Conservation (phyloP, 2,329 filamentous ascomycete species). For the Diaporthe aspalathi region DNA sequence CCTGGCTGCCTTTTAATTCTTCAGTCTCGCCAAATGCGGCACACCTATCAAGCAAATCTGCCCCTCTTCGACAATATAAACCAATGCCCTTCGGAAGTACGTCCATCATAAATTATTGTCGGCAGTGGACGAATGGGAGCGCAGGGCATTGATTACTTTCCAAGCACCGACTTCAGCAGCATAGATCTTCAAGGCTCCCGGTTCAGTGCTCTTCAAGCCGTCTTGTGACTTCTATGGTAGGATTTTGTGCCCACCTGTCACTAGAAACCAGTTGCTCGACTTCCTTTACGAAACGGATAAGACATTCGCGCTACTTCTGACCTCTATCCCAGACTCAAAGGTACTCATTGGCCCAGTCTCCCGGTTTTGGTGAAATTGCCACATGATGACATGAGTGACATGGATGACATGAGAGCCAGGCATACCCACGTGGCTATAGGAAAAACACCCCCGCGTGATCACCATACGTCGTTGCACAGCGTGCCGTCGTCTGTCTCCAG, state of each 20-base stretch:
- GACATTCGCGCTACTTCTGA: not conserved
- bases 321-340: not conserved
- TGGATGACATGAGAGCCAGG: not conserved
- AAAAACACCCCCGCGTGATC: not conserved
- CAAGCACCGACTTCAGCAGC: not conserved
- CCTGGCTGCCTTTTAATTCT: too few relatives aligned
- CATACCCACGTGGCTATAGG: not conserved
- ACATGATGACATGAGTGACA: too few relatives aligned
- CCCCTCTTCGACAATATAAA: too few relatives aligned
- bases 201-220: too few relatives aligned
- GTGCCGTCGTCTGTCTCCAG: not conserved
- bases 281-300: not conserved
- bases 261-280: accelerated
- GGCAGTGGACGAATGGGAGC: too few relatives aligned
- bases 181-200: too few relatives aligned
- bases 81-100: too few relatives aligned
- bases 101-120: too few relatives aligned
- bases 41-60: too few relatives aligned
- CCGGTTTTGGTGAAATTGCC: not conserved
- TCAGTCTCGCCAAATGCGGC: too few relatives aligned
- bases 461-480: too few relatives aligned
- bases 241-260: not conserved
- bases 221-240: not conserved
- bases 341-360: not conserved
- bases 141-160: too few relatives aligned